Evolutionary conservation across 2,329 filamentous ascomycete species (phyloP), one percentile per base, ranked within the genome.

Genomic region (Colletotrichum tanaceti): DNA sequence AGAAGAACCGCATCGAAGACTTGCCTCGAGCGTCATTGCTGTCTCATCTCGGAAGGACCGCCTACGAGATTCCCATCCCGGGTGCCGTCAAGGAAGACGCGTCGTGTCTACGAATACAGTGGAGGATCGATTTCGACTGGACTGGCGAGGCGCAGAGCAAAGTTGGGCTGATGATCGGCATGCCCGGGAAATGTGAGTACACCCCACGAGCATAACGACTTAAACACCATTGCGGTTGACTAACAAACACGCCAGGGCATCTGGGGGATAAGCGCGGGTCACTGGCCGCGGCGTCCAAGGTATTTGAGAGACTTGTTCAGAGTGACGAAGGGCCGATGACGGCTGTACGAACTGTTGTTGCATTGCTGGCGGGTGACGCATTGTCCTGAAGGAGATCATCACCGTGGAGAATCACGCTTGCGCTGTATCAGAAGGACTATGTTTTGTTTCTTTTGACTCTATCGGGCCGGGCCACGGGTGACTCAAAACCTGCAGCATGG

Each of bases 81-180:
- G 72, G 64, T 73, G 60, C 74, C 58, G 71, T 72, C 79, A 63
- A 77, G 57, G 75, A 79, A 0, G 74, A 76, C 1, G 69, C 79
- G 11, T 80, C 85, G 2, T 76, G 81, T 13, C 63, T 89, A 5
- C 83, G 87, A 32, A 78, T 93, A 1, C 81, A 84, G 65, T 93
- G 91, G 91, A 81, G 78, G 54, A 88, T 91, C 50, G 78, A 79
- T 2, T 91, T 93, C 73, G 90, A 93, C 76, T 93, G 90, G 90
- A 90, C 90, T 0, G 91, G 91, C 6, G 91, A 93, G 74, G 90
- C 89, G 5, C 85, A 86, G 73, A 91, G 86, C 72, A 81, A 81
- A 52, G 77, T 92, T 18, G 79, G 79, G 5, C 80, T 90, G 13
- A 75, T 87, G 70, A 79, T 88, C 2, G 85, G 86, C 5, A 79